A percentile compares a stretch with the other conserved stretches of the same genome.
phyloP scores from a whole-genome alignment of 306 rosid genomes.

The Cyamopsis tetragonoloba region DNA sequence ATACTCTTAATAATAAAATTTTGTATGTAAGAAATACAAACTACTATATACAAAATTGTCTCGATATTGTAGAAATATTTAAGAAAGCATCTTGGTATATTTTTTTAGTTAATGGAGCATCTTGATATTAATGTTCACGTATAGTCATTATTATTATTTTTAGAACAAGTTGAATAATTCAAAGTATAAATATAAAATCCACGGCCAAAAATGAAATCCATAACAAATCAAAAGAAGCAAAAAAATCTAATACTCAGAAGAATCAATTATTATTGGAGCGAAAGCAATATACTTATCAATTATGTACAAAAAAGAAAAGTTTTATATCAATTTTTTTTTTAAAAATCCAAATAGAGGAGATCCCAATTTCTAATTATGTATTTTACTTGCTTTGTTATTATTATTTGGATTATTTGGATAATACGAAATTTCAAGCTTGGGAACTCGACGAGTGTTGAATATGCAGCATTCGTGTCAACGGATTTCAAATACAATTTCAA shows the following conservation, averaged over 20 bases:
- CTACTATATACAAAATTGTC: too few species aligned
- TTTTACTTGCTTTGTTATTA: background rate
- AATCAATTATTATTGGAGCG: background rate
- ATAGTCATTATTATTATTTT: background rate
- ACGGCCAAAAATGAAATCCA: too few species aligned
- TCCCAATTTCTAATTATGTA: background rate
- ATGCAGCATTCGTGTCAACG: conserved; percentile 50
- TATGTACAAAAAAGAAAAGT: background rate
- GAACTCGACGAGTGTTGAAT: conserved; percentile 29
- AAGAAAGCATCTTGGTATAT: too few species aligned
- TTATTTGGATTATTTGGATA: background rate
- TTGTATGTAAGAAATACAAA: too few species aligned
- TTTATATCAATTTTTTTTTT: background rate
- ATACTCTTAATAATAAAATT: too few species aligned
- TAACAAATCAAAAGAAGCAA: background rate
- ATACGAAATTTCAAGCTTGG: background rate
- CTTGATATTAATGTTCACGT: background rate
- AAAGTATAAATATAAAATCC: too few species aligned
- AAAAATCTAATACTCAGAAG: background rate
- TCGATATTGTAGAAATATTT: too few species aligned
- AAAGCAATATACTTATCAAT: too few species aligned
- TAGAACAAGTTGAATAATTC: background rate
- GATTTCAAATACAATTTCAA: conserved; percentile 52
- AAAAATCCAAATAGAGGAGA: background rate
- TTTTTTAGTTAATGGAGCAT: too few species aligned